Percentiles rank a stretch among this genome's conserved stretches.
Conservation (phyloP, 75 land plant genomes). For the Picea sitchensis region DNA sequence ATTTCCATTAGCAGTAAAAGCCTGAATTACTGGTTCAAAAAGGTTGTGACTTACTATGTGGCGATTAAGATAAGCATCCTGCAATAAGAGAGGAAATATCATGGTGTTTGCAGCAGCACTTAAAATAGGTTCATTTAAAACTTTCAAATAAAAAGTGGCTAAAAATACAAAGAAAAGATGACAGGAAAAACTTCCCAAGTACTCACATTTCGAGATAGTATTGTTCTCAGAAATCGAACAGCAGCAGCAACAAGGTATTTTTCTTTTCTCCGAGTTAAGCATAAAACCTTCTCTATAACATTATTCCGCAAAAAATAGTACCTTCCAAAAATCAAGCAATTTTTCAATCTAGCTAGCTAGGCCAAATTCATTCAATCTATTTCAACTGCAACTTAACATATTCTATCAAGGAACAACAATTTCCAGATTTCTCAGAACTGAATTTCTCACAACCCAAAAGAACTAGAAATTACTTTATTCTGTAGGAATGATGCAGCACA, state of each 20-base stretch:
- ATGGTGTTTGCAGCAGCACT: not conserved
- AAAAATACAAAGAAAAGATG: not conserved
- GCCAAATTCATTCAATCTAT: not conserved
- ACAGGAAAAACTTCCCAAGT: not conserved
- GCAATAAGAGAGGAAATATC: slow-evolving; percentile 17
- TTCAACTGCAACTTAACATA: not conserved
- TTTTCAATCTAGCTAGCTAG: not conserved
- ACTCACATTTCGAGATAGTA: slow-evolving; percentile 80
- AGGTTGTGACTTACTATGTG: slow-evolving; percentile 76
- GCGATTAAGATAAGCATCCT: slow-evolving; percentile 88
- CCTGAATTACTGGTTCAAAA: slow-evolving; percentile 79
- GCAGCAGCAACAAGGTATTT: slow-evolving; percentile 86
- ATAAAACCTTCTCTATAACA: slow-evolving; percentile 80
- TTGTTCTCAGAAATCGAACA: slow-evolving; percentile 80
- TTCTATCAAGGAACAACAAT: not conserved
- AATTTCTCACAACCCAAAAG: not conserved
- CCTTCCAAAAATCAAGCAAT: slow-evolving; percentile 35
- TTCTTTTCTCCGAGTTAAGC: slow-evolving; percentile 75
- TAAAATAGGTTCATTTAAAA: not conserved
- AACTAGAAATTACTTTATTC: slow-evolving; percentile 65
- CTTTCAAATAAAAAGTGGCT: not conserved
- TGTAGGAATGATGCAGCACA: slow-evolving; percentile 83
- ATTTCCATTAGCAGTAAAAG: slow-evolving; percentile 81
- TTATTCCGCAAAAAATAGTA: slow-evolving; percentile 79
- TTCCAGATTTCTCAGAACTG: not conserved